Conservation (phyloP, 2,329 filamentous ascomycete genomes). For the Calonectria ilicicola region DNA sequence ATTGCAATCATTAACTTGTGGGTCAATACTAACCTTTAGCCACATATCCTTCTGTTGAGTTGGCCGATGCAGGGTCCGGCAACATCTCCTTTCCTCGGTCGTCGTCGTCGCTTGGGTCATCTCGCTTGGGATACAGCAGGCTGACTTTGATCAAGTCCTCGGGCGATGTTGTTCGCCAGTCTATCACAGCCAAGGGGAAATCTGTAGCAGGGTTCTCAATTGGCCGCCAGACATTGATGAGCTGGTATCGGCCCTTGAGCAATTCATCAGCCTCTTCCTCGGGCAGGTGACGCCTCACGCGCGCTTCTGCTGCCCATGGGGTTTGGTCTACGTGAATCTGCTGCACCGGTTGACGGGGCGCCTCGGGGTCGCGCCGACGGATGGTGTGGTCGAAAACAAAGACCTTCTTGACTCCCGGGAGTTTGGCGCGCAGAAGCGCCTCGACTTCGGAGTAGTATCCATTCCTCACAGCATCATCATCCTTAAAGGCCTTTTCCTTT, state of each 20-base stretch:
- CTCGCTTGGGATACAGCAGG: constrained; percentile 39
- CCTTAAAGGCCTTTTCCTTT: constrained; percentile 64
- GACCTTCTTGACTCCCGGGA: constrained; percentile 69
- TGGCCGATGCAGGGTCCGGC: constrained; percentile 26
- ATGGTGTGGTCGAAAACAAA: constrained; percentile 82
- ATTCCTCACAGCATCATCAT: constrained; percentile 65
- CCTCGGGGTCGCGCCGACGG: constrained; percentile 63
- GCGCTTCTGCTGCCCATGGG: constrained; percentile 67
- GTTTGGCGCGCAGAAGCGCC: constrained; percentile 63
- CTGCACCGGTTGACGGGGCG: constrained; percentile 74
- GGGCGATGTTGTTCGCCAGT: constrained; percentile 38
- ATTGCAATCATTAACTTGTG: rapidly evolving
- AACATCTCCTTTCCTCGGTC: constrained; percentile 40
- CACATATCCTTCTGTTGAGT: constrained; percentile 36
- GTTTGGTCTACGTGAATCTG: constrained; percentile 81
- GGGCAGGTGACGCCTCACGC: constrained; percentile 72
- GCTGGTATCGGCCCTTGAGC: constrained; percentile 58
- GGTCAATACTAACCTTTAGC: constrained; percentile 25
- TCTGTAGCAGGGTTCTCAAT: constrained; percentile 42
- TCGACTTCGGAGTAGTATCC: constrained; percentile 74
- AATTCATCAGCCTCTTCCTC: constrained; percentile 54
- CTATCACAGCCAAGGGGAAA: constrained; percentile 39
- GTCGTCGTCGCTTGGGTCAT: constrained; percentile 32
- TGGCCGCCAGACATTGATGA: constrained; percentile 62
- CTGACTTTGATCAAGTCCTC: constrained; percentile 40